phyloP scores from a whole-genome alignment of 306 rosid genomes.

The Castanea sativa region DNA sequence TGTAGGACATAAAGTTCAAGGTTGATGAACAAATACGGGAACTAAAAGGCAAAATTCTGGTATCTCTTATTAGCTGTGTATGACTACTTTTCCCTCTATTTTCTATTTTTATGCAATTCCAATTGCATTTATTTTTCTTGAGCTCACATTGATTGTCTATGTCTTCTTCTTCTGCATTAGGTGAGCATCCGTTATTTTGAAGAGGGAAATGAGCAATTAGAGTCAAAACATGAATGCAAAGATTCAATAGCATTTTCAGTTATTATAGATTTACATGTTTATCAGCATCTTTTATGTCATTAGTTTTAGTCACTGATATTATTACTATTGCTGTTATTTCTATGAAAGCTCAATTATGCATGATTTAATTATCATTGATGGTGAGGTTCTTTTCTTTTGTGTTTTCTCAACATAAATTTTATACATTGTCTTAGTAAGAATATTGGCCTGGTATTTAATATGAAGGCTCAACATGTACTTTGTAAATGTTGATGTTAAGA shows the following conservation, averaged over 20 bases:
- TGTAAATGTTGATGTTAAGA: neutral
- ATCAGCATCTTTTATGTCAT: constrained; percentile 1
- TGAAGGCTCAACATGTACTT: neutral
- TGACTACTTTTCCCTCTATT: neutral
- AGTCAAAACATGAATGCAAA: constrained; percentile 37
- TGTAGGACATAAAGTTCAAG: constrained; percentile 81
- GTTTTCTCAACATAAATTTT: too few species aligned
- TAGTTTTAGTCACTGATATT: neutral
- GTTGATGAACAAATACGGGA: constrained; percentile 47
- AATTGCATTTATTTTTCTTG: neutral
- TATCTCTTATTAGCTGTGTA: constrained; percentile 24
- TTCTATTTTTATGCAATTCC: neutral
- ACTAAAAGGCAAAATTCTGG: constrained; percentile 25
- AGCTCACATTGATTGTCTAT: neutral
- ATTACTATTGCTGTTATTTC: neutral
- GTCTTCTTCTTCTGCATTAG: constrained; percentile 36
- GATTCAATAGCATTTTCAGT: neutral
- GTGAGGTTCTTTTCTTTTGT: neutral
- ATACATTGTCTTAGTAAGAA: too few species aligned
- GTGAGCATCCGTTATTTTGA: constrained; percentile 98
- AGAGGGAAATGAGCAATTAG: constrained; percentile 97
- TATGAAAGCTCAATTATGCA: neutral
- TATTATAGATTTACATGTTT: constrained; percentile 14
- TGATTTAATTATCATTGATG: neutral
- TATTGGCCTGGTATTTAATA: neutral